Conservation (phyloP, 768 basidiomycete species). For the Suillus occidentalis region DNA sequence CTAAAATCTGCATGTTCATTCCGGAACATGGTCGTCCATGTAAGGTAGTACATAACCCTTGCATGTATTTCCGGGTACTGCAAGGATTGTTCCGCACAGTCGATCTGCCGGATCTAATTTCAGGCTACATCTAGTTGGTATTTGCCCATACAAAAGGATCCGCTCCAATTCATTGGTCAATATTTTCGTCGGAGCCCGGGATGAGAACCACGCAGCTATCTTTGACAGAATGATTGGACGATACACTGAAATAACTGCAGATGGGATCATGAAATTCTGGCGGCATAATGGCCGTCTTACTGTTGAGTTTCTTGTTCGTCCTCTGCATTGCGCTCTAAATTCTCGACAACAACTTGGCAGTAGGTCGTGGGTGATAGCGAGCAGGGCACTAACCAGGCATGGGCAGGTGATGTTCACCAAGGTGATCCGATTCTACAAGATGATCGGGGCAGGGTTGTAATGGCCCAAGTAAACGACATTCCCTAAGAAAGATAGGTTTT, state of each 20-base stretch:
- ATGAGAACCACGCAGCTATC: neutral
- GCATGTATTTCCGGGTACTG: constrained; percentile 32
- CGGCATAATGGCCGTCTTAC: neutral
- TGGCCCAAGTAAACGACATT: neutral
- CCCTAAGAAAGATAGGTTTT: neutral
- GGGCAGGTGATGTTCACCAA: neutral
- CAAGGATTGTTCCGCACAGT: constrained; percentile 27
- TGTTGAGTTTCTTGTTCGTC: neutral
- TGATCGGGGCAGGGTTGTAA: neutral
- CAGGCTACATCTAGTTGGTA: constrained; percentile 6
- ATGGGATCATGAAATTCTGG: neutral
- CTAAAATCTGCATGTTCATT: constrained; percentile 29
- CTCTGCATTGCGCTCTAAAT: neutral
- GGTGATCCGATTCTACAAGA: neutral
- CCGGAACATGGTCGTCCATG: constrained; percentile 24
- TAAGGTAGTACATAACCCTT: constrained; percentile 21
- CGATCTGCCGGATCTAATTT: constrained; percentile 29
- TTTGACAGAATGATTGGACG: constrained; percentile 1
- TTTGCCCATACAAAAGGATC: neutral
- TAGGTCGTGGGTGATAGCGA: neutral
- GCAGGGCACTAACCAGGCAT: neutral
- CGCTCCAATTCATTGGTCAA: constrained; percentile 7
- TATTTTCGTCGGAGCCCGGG: neutral
- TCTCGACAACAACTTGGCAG: neutral
- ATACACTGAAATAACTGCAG: constrained; percentile 1